Evolutionary conservation across 495 filamentous ascomycete genomes (phyloP).

Genomic region (Cercophora samala): DNA sequence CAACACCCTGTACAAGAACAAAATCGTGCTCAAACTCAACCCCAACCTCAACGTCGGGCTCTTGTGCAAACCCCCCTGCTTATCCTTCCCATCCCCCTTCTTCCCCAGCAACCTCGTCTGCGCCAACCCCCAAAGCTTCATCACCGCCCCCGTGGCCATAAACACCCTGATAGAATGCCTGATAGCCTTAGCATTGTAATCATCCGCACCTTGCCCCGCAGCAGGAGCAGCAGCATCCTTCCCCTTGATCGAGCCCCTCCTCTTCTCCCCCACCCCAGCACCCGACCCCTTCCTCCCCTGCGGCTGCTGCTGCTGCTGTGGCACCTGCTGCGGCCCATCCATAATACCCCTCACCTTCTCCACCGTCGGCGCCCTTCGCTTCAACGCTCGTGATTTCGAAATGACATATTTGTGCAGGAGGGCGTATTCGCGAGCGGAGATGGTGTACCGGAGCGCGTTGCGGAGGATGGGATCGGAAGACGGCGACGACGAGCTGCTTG

Average conservation of each 20-base stretch:
- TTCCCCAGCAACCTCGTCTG: constrained; percentile 42
- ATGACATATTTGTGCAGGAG: constrained; percentile 73
- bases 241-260: constrained; percentile 12
- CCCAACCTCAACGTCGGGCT: constrained; percentile 74
- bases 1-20: constrained; percentile 83
- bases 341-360: constrained; percentile 49
- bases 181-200: constrained; percentile 76
- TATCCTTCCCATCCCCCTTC: constrained; percentile 36
- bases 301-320: not conserved
- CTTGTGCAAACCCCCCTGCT: constrained; percentile 57
- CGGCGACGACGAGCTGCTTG: constrained; percentile 31
- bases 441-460: constrained; percentile 76
- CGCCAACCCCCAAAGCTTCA: constrained; percentile 68
- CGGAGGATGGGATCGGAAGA: constrained; percentile 61
- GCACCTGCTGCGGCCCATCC: constrained; percentile 27
- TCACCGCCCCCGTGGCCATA: constrained; percentile 60
- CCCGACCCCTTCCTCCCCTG: constrained; percentile 8
- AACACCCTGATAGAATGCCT: constrained; percentile 75
- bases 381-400: constrained; percentile 60
- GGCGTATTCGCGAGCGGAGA: constrained; percentile 82
- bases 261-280: not conserved
- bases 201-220: constrained; percentile 46
- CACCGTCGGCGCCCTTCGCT: constrained; percentile 57
- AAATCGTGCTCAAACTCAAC: constrained; percentile 73
- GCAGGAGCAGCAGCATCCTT: constrained; percentile 20